These are phyloP conservation scores for Penicillium sp. DNA, from an alignment of 2,329 filamentous ascomycete species.

Conservation along the genomic window DNA sequence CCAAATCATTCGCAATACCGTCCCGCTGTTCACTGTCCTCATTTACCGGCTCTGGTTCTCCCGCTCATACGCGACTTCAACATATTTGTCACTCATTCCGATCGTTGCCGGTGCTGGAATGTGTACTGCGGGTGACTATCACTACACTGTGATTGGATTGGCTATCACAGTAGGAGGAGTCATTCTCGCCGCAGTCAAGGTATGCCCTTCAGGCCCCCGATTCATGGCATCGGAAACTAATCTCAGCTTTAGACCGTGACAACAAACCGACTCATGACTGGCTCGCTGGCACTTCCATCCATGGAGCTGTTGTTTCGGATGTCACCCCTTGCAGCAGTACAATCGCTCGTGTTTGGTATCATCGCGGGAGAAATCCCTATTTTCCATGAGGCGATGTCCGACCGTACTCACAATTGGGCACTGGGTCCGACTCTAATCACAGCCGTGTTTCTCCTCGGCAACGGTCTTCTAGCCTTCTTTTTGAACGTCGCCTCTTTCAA, in stretches of 20 bases:
- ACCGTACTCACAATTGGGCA: constrained; percentile 9
- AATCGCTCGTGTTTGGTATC: constrained; percentile 16
- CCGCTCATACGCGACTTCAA: constrained; percentile 14
- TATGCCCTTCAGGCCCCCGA: background rate
- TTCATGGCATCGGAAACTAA: background rate
- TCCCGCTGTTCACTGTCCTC: constrained; percentile 19
- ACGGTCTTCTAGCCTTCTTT: constrained; percentile 19
- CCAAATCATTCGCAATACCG: constrained; percentile 23
- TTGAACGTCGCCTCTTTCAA: constrained; percentile 22
- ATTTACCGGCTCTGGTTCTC: constrained; percentile 20
- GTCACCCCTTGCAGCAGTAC: constrained; percentile 18
- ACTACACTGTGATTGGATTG: constrained; percentile 14
- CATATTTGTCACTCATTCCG: constrained; percentile 18
- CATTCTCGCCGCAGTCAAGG: constrained; percentile 20
- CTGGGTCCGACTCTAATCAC: constrained; percentile 5
- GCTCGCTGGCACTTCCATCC: constrained; percentile 17
- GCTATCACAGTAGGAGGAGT: constrained; percentile 16
- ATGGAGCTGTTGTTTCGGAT: constrained; percentile 23
- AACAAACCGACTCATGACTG: constrained; percentile 22
- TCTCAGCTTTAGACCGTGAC: constrained; percentile 14
- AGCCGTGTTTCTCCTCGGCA: constrained; percentile 13
- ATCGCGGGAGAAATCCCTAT: constrained; percentile 16
- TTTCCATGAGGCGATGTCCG: constrained; percentile 12
- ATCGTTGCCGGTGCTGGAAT: constrained; percentile 21
- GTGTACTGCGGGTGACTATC: constrained; percentile 19